A percentile compares a stretch with the other conserved stretches of the same genome.
Evolutionary conservation across 306 rosid genomes (phyloP).

Genomic region (Trifolium repens): DNA sequence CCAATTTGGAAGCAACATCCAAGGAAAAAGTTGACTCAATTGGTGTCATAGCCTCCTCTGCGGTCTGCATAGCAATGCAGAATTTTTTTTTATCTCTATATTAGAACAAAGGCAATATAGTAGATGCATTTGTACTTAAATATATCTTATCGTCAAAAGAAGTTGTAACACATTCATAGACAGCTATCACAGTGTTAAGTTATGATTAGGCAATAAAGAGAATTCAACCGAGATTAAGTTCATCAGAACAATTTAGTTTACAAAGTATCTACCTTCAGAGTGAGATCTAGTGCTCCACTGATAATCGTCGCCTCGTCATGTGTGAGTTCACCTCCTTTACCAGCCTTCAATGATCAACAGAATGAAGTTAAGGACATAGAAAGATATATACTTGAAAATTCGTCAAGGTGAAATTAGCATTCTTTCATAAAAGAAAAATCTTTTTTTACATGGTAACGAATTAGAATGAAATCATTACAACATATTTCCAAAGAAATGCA

Average conservation of each 20-base stretch:
- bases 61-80: conserved; percentile 65
- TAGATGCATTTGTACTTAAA: conserved; percentile 12
- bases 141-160: conserved; percentile 27
- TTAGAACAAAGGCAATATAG: conserved; percentile 34
- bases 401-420: conserved; percentile 27
- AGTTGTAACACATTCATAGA: conserved; percentile 25
- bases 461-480: conserved; percentile 17
- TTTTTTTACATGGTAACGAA: background rate
- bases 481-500: conserved; percentile 29
- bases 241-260: conserved; percentile 28
- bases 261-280: conserved; percentile 66
- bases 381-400: conserved; percentile 12
- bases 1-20: conserved; percentile 91
- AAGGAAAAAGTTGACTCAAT: conserved; percentile 95
- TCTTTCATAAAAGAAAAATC: conserved; percentile 11
- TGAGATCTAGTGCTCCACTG: conserved; percentile 93
- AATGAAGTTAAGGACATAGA: conserved; percentile 28
- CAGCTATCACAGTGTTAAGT: conserved; percentile 4
- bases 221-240: conserved; percentile 11
- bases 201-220: conserved; percentile 21
- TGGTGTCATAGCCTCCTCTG: conserved; percentile 99
- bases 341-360: conserved; percentile 64
- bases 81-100: conserved; percentile 14
- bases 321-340: conserved; percentile 97
- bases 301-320: conserved; percentile 94